Conservation (phyloP, 805 yeast genomes). For the Saccharomyces eubayanus region DNA sequence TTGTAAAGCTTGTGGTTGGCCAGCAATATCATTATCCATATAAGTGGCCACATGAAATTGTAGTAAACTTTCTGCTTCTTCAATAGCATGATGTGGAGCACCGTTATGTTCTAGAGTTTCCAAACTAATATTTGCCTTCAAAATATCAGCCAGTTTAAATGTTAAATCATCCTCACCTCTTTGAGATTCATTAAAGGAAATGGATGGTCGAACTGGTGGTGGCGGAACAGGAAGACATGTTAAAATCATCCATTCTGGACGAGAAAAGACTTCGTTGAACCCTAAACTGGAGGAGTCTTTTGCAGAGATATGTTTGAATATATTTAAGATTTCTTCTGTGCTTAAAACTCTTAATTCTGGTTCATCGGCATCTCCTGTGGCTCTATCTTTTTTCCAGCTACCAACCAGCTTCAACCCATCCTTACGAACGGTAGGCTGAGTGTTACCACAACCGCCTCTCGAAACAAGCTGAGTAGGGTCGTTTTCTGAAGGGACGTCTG, state of each 20-base stretch:
- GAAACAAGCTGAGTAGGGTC: conserved; percentile 45
- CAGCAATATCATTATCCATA: conserved; percentile 99
- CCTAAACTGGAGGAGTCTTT: conserved; percentile 80
- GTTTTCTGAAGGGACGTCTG: conserved; percentile 63
- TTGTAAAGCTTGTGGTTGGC: conserved; percentile 98
- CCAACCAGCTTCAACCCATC: conserved; percentile 96
- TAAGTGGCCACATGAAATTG: conserved; percentile 98
- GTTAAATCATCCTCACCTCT: conserved; percentile 99
- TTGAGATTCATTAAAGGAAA: conserved; percentile 95
- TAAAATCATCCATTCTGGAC: conserved; percentile 97
- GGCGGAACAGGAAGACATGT: conserved; percentile 99
- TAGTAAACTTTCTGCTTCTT: conserved; percentile 88
- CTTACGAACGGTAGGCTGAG: conserved; percentile 90
- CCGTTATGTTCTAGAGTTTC: conserved; percentile 97
- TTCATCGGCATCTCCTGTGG: conserved; percentile 69
- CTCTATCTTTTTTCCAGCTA: conserved; percentile 90
- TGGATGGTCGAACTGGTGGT: conserved; percentile 97
- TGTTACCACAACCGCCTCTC: conserved; percentile 97
- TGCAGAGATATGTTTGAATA: conserved; percentile 81
- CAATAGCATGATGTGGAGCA: conserved; percentile 95
- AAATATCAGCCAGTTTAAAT: conserved; percentile 89
- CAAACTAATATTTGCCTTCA: conserved; percentile 95
- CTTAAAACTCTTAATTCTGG: conserved; percentile 86
- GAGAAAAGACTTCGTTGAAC: conserved; percentile 88
- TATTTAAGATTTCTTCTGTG: conserved; percentile 83